Evolutionary conservation across 2,329 filamentous ascomycete species (phyloP), one percentile per base, ranked within the genome.

Genomic region (Fusarium penzigii): DNA sequence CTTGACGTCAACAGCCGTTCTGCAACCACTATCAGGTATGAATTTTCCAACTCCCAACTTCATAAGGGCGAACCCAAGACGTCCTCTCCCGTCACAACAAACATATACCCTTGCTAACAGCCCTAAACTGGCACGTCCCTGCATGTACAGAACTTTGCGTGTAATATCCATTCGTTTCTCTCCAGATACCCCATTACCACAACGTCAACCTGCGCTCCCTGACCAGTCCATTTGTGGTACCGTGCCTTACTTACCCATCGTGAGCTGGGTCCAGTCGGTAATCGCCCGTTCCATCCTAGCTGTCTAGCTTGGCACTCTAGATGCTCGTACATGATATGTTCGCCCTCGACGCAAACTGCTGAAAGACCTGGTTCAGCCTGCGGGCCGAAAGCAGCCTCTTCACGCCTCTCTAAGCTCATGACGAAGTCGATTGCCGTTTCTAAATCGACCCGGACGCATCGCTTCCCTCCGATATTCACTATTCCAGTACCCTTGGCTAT

Each of bases 351-450:
- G 39, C 38, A 6, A 8, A 9, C 39, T 42, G 48, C 46, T n/a
- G 43, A 50, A 42, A 25, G 42, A 46, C 41, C n/a, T 13, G 43
- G 48, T 39, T 50, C 42, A 20, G 48, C 42, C 29, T 46, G 43
- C 36, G 48, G 48, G 17, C 48, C 48, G 6, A 51, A 51, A 42
- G 39, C 48, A 42, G 12, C 29, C 14, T 51, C 43, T 42, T 51
- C 48, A 17, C 48, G 43, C 42, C 46, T 8, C 29, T 51, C 43
- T 38, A 51, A 39, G 17, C n/a, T 7, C 36, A 51, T 46, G 42
- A 51, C 4, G 6, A 8, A 17, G 12, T 3, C 9, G 11, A 46
- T 44, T 39, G 45, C 39, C 2, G 42, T 39, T 17, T 14, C 32
- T 1, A 52, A 29, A 20, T 40, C 2, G 17, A 45, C 40, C 16